Percentiles rank a stretch among this genome's conserved stretches.
Conservation (phyloP, 352 stramenopile species). For the Pythium plurisporium region DNA sequence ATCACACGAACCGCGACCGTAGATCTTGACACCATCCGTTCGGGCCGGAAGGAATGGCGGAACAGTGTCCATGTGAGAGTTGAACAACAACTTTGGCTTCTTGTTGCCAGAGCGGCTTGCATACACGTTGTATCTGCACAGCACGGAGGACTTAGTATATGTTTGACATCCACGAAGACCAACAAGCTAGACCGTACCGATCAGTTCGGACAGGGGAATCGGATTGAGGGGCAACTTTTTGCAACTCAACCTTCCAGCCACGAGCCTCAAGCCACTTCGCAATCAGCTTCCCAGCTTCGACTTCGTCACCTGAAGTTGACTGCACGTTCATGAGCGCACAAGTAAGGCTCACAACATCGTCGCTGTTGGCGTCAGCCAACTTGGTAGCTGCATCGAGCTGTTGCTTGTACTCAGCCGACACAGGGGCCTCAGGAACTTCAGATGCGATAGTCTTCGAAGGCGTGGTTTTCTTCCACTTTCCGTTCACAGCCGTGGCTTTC, state of each 20-base stretch:
- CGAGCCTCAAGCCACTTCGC: constrained; percentile 56
- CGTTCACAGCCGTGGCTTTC: constrained; percentile 69
- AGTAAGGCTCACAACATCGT: constrained; percentile 59
- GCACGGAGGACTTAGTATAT: neutral
- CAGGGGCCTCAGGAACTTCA: neutral
- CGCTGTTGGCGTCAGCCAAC: constrained; percentile 49
- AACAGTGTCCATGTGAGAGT: constrained; percentile 87
- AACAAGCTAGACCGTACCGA: constrained; percentile 26
- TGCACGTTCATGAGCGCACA: constrained; percentile 66
- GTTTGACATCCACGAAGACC: neutral
- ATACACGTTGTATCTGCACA: constrained; percentile 68
- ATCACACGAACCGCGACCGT: constrained; percentile 78
- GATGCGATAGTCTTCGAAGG: neutral
- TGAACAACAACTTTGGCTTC: constrained; percentile 64
- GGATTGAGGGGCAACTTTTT: constrained; percentile 61
- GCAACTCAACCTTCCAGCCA: constrained; percentile 71
- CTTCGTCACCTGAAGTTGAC: constrained; percentile 72
- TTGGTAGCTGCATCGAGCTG: constrained; percentile 45
- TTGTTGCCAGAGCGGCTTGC: constrained; percentile 55
- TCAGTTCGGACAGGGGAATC: constrained; percentile 54
- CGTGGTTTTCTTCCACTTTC: constrained; percentile 54
- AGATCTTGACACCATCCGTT: constrained; percentile 60
- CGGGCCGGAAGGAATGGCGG: constrained; percentile 61
- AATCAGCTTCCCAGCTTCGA: constrained; percentile 59
- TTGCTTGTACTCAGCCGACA: constrained; percentile 38